A percentile compares a stretch with the other conserved stretches of the same genome.
phyloP scores from a whole-genome alignment of 371 early-diverging fungal genomes.

The Mortierella sp. region DNA sequence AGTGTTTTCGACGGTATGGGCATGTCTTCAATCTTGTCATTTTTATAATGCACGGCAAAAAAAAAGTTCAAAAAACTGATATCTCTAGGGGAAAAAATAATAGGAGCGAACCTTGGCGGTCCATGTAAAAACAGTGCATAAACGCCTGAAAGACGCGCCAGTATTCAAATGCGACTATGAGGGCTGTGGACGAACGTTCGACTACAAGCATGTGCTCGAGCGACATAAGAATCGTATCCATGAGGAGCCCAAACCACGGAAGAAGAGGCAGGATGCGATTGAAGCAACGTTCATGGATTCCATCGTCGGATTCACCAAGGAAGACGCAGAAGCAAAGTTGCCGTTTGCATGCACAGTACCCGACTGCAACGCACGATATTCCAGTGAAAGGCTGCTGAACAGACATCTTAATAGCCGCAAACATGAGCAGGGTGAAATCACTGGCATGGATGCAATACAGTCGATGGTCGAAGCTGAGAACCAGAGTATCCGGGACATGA shows the following conservation, averaged over 20 bases:
- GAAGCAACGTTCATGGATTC: constrained; percentile 11
- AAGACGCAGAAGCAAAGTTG: constrained; percentile 5
- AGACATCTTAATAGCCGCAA: constrained; percentile 53
- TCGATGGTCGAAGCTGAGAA: constrained; percentile 27
- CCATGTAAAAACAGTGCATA: constrained; percentile 61
- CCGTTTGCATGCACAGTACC: constrained; percentile 27
- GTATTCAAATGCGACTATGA: constrained; percentile 59
- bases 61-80: too few species aligned
- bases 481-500: constrained; percentile 25
- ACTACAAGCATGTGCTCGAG: constrained; percentile 66
- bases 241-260: constrained; percentile 27
- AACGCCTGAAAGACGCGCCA: constrained; percentile 23
- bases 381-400: constrained; percentile 20
- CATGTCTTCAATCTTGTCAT: not conserved
- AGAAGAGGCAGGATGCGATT: constrained; percentile 25
- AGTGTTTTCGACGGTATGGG: constrained; percentile 47
- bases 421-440: constrained; percentile 26
- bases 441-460: constrained; percentile 7
- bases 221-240: constrained; percentile 58
- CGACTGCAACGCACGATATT: constrained; percentile 32
- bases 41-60: too few species aligned
- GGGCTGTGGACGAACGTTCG: constrained; percentile 63
- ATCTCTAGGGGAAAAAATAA: too few species aligned
- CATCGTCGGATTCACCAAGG: constrained; percentile 27
- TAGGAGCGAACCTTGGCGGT: constrained; percentile 37